These are phyloP conservation scores for Penicillium soppii DNA, from an alignment of 495 filamentous ascomycete species.

Conservation along the genomic window DNA sequence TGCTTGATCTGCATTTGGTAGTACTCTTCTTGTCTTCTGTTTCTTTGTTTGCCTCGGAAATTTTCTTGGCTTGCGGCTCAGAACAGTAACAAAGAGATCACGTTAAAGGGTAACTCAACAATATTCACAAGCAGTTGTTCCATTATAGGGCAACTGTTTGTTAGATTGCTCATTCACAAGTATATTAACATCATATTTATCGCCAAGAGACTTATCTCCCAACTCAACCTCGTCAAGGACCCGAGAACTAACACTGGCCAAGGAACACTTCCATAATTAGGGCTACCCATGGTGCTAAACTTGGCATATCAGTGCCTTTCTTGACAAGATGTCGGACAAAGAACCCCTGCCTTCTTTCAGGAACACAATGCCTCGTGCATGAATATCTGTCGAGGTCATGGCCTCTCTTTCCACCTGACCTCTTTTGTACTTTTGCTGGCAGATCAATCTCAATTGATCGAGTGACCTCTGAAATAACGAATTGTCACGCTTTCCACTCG, in stretches of 20 bases:
- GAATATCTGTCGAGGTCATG: slow-evolving; percentile 2
- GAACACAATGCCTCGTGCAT: neutral
- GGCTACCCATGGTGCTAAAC: slow-evolving; percentile 1
- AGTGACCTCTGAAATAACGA: neutral
- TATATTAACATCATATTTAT: too few relatives aligned
- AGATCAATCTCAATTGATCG: neutral
- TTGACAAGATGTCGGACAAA: neutral
- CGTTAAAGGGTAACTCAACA: too few relatives aligned
- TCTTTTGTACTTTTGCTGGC: neutral
- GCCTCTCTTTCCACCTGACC: neutral
- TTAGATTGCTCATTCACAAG: too few relatives aligned
- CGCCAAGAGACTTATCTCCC: too few relatives aligned
- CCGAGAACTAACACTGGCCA: too few relatives aligned
- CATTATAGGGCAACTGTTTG: too few relatives aligned
- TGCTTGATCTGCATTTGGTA: slow-evolving; percentile 8
- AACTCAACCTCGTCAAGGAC: too few relatives aligned
- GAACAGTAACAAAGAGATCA: too few relatives aligned
- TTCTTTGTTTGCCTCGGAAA: slow-evolving; percentile 1
- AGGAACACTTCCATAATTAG: too few relatives aligned
- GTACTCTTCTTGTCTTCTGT: neutral
- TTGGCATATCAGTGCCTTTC: slow-evolving; percentile 2
- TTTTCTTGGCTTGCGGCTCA: too few relatives aligned
- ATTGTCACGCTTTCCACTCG: neutral
- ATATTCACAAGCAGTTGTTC: too few relatives aligned
- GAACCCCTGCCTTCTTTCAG: slow-evolving; percentile 3